These are phyloP conservation scores for Paracamarosporium sp. DNA, from an alignment of 2,329 filamentous ascomycete genomes.

Conservation along the genomic window DNA sequence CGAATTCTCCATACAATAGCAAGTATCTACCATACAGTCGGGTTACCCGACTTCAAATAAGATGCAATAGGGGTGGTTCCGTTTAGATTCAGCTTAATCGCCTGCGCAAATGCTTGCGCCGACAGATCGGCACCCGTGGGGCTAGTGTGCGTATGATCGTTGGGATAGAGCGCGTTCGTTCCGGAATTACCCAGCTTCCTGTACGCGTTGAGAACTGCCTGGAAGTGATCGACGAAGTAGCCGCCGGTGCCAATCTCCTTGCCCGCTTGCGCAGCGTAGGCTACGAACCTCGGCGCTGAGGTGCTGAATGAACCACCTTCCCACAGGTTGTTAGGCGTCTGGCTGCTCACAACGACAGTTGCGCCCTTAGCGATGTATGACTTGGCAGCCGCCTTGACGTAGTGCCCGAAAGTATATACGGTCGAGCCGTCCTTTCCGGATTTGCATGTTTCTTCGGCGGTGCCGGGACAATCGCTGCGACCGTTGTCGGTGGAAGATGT, in stretches of 20 bases:
- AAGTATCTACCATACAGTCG: conserved; percentile 6
- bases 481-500: conserved; percentile 62
- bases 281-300: conserved; percentile 61
- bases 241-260: conserved; percentile 53
- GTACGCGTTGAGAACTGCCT: conserved; percentile 63
- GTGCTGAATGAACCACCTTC: conserved; percentile 62
- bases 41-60: conserved; percentile 1
- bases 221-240: conserved; percentile 66
- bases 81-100: conserved; percentile 35
- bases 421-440: conserved; percentile 58
- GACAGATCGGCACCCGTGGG: conserved; percentile 62
- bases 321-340: conserved; percentile 70
- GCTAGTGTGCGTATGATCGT: conserved; percentile 69
- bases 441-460: conserved; percentile 61
- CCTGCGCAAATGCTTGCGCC: conserved; percentile 66
- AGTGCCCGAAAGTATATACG: conserved; percentile 67
- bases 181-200: conserved; percentile 56
- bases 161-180: conserved; percentile 63
- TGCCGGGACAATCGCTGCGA: conserved; percentile 65
- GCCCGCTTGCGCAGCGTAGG: conserved; percentile 58
- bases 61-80: not conserved
- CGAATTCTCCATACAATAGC: too few species aligned
- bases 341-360: conserved; percentile 64
- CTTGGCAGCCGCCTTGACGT: conserved; percentile 64
- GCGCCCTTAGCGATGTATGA: conserved; percentile 63